phyloP scores from a whole-genome alignment of 352 stramenopile species.

The Globisporangium echinulatum region DNA sequence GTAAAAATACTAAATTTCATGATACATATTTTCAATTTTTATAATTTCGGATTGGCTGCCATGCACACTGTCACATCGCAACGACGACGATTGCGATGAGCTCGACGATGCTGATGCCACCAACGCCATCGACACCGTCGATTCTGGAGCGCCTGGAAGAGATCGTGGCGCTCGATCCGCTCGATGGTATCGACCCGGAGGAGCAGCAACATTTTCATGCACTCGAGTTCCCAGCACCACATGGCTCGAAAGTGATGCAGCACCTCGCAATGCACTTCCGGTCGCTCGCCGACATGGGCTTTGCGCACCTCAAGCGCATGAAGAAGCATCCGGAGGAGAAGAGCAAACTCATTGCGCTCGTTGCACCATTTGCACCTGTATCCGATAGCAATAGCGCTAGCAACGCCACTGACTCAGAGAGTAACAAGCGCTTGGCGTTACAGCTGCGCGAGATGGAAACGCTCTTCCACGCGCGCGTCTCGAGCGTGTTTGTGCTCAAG shows the following conservation, averaged over 20 bases:
- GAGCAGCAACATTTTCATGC: constrained; percentile 64
- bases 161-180: constrained; percentile 27
- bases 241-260: constrained; percentile 66
- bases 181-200: constrained; percentile 21
- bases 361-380: constrained; percentile 22
- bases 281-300: constrained; percentile 54
- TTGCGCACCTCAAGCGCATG: constrained; percentile 76
- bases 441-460: constrained; percentile 17
- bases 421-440: constrained; percentile 1
- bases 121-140: not conserved
- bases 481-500: constrained; percentile 48
- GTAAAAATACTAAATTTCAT: not conserved
- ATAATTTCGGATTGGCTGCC: not conserved
- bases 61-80: not conserved
- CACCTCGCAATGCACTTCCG: constrained; percentile 41
- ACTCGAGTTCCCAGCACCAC: constrained; percentile 53
- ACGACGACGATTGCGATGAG: not conserved
- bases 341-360: constrained; percentile 45
- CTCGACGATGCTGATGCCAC: no score
- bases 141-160: constrained; percentile 26
- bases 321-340: constrained; percentile 49
- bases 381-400: not conserved
- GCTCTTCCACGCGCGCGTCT: constrained; percentile 42
- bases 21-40: not conserved
- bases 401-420: not conserved